Evolutionary conservation across 108 stramenopile genomes (phyloP), one percentile per base, ranked within the genome.

Genomic region (Nitzschia palea): DNA sequence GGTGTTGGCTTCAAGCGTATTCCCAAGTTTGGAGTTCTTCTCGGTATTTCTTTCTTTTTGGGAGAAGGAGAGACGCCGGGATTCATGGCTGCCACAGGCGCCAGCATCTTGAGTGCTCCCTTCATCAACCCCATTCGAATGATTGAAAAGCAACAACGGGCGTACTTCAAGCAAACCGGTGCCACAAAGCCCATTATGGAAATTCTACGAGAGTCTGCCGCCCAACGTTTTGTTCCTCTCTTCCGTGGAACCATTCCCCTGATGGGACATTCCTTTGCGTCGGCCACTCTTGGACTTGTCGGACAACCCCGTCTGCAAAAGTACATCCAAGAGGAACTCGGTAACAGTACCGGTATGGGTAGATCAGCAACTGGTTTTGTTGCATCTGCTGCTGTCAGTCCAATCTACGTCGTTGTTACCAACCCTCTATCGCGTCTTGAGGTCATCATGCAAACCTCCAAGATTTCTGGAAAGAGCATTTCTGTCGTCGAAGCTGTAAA

Each of bases 71-170:
- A 91, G 22, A 80, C 79, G 52, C 87, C 90, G 8, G 87, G 89
- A 30, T 61, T 81, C 64, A 55, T 76, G 9, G 85, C 94, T 27
- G 94, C 94, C 43, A 87, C 86, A 44, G 91, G 88, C 33, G 94
- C 94, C 14, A 88, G 86, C 20, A 83, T 95, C 52, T 73, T 91
- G 10, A 80, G 79, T 31, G 94, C 94, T 29, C 90, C 90, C 6
- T 95, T 95, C 65, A 95, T 95, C 74, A 95, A 95, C 63, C 94
- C 94, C 43, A 93, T 96, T 59, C 88, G 95, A 26, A 93, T 96
- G 91, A 93, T 96, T 78, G 95, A 96, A 76, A 96, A 96, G 86
- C 95, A 96, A 69, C 95, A 96, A 64, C 88, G 95, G 29, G 91
- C 91, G 40, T 90, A 79, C 78, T 92, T 92, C 74, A 92, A 92